Conservation (phyloP, 176 grass and related monocot species). For the Miscanthus lutarioriparius region DNA sequence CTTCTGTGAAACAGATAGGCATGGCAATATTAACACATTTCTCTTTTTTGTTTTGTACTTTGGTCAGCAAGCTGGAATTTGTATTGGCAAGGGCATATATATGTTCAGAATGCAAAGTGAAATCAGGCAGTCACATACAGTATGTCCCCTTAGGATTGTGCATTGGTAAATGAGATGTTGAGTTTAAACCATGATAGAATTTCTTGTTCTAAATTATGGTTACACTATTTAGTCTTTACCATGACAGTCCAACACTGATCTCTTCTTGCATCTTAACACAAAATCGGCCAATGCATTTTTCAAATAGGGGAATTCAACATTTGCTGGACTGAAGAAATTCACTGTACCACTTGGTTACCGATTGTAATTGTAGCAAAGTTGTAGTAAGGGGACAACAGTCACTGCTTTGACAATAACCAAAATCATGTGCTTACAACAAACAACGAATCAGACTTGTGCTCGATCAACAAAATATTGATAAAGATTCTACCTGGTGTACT, state of each 20-base stretch:
- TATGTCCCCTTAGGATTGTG: neutral
- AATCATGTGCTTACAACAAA: slow-evolving; percentile 23
- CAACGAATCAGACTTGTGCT: neutral
- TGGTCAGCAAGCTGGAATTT: slow-evolving; percentile 7
- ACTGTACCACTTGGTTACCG: neutral
- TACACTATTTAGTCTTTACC: neutral
- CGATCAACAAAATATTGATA: neutral
- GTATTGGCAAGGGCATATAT: slow-evolving; percentile 4
- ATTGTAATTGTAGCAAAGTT: neutral
- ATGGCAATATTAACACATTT: neutral
- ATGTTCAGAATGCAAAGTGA: neutral
- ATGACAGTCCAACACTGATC: neutral
- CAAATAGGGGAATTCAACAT: slow-evolving; percentile 18
- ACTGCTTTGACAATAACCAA: slow-evolving; percentile 9
- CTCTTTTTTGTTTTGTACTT: slow-evolving; percentile 21
- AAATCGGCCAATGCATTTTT: slow-evolving; percentile 13
- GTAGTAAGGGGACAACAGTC: neutral
- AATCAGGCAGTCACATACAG: neutral
- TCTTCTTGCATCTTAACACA: slow-evolving; percentile 26
- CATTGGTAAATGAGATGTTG: slow-evolving; percentile 22
- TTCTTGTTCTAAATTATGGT: neutral
- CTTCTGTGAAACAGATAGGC: neutral
- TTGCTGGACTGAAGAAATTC: neutral
- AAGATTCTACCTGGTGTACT: slow-evolving; percentile 79
- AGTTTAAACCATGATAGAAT: slow-evolving; percentile 12